A percentile compares a stretch with the other conserved stretches of the same genome.
Conservation (phyloP, 148 eudicot species). For the Dianthus caryophyllus region DNA sequence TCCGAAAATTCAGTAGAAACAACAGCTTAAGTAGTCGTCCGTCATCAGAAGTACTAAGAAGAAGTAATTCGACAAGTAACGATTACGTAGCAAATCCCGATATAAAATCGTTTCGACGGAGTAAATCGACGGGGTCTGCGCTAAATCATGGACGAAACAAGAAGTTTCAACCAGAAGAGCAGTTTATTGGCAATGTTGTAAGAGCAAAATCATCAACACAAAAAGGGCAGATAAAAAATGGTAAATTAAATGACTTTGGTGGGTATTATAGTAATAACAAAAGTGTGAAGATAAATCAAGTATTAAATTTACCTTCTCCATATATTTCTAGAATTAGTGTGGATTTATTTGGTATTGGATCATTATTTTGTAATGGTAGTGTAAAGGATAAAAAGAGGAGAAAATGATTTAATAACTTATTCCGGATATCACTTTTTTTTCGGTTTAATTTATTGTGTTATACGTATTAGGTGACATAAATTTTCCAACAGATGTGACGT, state of each 20-base stretch:
- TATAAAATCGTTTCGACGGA: slow-evolving; percentile 28
- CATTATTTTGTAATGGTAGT: slow-evolving; percentile 57
- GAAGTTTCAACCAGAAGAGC: slow-evolving; percentile 30
- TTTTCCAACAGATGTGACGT: too few relatives aligned
- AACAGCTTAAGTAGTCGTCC: slow-evolving; percentile 37
- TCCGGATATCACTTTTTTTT: not conserved
- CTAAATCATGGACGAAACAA: slow-evolving; percentile 27
- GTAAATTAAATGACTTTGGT: slow-evolving; percentile 26
- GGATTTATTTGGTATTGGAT: slow-evolving; percentile 66
- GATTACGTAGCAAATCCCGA: not conserved
- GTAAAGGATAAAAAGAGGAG: slow-evolving; percentile 55
- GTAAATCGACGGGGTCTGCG: slow-evolving; percentile 80
- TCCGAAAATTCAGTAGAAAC: slow-evolving; percentile 55
- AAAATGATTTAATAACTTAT: slow-evolving; percentile 7
- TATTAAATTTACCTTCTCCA: slow-evolving; percentile 52
- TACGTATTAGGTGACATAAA: too few relatives aligned
- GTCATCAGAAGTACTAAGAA: slow-evolving; percentile 18
- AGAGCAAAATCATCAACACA: slow-evolving; percentile 10
- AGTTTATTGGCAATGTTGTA: not conserved
- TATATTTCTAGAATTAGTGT: slow-evolving; percentile 52
- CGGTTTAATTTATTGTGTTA: not conserved
- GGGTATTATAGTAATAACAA: slow-evolving; percentile 25
- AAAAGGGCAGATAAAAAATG: slow-evolving; percentile 31
- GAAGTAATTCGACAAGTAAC: slow-evolving; percentile 55
- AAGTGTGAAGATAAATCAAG: slow-evolving; percentile 37